Evolutionary conservation across 805 yeast species (phyloP).

Genomic region (Pichia exigua): DNA sequence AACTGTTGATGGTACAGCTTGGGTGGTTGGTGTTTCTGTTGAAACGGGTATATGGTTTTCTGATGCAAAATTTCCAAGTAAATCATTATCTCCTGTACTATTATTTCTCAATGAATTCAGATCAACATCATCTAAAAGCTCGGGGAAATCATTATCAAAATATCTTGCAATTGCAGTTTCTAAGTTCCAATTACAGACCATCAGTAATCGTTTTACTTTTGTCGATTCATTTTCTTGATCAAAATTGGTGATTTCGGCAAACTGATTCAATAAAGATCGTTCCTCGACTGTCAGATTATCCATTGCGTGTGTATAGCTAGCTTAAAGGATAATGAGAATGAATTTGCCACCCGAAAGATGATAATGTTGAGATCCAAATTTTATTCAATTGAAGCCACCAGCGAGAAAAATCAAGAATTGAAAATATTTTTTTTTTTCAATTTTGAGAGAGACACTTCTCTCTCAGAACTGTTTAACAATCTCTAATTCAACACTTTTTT

Average conservation of each 20-base stretch:
- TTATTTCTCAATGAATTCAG: neutral
- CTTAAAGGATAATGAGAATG: neutral
- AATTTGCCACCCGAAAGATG: neutral
- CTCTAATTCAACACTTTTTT: neutral
- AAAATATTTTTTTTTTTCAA: neutral
- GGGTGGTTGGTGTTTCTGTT: neutral
- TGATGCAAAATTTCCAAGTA: neutral
- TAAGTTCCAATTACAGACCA: slow-evolving; percentile 50
- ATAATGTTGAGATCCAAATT: neutral
- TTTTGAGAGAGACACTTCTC: neutral
- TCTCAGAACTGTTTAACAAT: neutral
- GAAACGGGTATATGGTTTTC: neutral
- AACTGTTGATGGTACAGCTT: neutral
- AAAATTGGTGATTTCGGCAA: slow-evolving; percentile 43
- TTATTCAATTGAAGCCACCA: neutral
- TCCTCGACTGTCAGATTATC: slow-evolving; percentile 28
- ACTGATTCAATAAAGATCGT: slow-evolving; percentile 37
- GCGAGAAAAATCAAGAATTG: neutral
- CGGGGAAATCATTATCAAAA: slow-evolving; percentile 48
- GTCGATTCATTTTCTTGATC: slow-evolving; percentile 38
- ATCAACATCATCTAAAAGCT: slow-evolving; percentile 14
- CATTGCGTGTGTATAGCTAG: slow-evolving; percentile 11
- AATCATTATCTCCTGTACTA: neutral
- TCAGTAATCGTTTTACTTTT: slow-evolving; percentile 38
- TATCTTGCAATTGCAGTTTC: slow-evolving; percentile 54